Percentiles rank a stretch among this genome's conserved stretches.
These are phyloP conservation scores for Calonectria ilicicola DNA, from an alignment of 2,329 filamentous ascomycete genomes.

Conservation along the genomic window DNA sequence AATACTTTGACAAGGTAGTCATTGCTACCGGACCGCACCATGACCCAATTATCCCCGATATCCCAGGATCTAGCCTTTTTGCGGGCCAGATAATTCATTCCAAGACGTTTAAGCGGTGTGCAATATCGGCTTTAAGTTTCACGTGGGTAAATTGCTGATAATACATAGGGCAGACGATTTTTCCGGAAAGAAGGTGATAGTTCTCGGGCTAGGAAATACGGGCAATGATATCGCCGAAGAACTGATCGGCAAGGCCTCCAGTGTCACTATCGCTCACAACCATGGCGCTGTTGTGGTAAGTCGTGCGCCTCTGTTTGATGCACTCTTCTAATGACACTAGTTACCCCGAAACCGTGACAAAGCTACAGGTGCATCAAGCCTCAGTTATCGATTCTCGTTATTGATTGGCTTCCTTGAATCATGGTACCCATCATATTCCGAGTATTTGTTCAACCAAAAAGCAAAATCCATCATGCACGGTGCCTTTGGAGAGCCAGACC, in stretches of 20 bases:
- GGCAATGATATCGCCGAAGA: conserved; percentile 45
- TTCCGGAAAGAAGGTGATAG: conserved; percentile 52
- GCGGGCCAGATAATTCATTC: conserved; percentile 42
- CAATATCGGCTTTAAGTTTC: neutral
- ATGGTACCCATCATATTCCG: conserved; percentile 28
- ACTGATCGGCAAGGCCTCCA: conserved; percentile 44
- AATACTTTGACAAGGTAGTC: conserved; percentile 53
- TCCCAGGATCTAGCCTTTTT: conserved; percentile 49
- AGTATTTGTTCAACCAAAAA: conserved; percentile 29
- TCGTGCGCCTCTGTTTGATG: neutral
- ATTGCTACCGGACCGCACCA: conserved; percentile 51
- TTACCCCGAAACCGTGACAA: conserved; percentile 47
- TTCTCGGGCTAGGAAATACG: conserved; percentile 59
- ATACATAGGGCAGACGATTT: conserved; percentile 36
- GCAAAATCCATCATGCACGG: conserved; percentile 29
- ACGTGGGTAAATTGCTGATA: neutral
- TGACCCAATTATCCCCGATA: conserved; percentile 50
- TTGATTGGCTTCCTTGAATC: conserved; percentile 44
- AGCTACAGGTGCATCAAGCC: conserved; percentile 44
- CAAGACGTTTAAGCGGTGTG: conserved; percentile 33
- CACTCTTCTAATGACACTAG: conserved; percentile 24
- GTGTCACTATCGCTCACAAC: conserved; percentile 39
- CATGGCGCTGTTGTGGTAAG: conserved; percentile 40
- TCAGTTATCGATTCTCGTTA: conserved; percentile 49
- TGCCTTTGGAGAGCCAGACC: conserved; percentile 36